Evolutionary conservation across 495 filamentous ascomycete species (phyloP).

Genomic region (Penicillium nucicola): DNA sequence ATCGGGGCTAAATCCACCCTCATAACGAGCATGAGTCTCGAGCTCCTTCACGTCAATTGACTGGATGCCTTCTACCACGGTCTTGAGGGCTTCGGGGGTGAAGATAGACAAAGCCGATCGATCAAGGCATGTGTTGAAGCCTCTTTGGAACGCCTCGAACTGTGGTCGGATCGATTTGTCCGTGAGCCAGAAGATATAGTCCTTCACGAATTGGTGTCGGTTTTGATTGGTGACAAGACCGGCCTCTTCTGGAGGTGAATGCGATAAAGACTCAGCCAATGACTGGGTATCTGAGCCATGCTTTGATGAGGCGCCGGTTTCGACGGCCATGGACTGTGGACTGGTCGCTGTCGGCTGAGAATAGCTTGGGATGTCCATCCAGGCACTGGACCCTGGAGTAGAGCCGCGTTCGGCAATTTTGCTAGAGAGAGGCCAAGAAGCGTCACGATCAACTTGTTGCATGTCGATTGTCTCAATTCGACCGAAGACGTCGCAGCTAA

Average conservation of each 20-base stretch:
- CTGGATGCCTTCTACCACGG: conserved; percentile 75
- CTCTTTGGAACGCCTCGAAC: conserved; percentile 73
- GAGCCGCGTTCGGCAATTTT: not conserved
- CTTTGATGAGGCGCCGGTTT: conserved; percentile 9
- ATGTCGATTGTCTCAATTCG: conserved; percentile 54
- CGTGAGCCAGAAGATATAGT: conserved; percentile 85
- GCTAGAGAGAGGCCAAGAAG: conserved; percentile 32
- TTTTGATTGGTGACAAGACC: conserved; percentile 69
- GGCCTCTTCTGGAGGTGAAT: conserved; percentile 30
- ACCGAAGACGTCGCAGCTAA: conserved; percentile 71
- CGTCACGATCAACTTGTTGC: conserved; percentile 38
- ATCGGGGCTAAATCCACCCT: conserved; percentile 66
- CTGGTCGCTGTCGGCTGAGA: conserved; percentile 15
- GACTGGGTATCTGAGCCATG: conserved; percentile 18
- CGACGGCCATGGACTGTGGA: conserved; percentile 24
- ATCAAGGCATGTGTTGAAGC: conserved; percentile 77
- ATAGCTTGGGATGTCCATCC: conserved; percentile 24
- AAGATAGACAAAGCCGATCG: conserved; percentile 67
- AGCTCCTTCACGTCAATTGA: conserved; percentile 73
- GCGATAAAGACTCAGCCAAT: conserved; percentile 8
- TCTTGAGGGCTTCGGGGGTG: conserved; percentile 65
- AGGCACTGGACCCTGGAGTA: conserved; percentile 15
- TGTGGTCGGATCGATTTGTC: conserved; percentile 73
- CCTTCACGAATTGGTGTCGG: conserved; percentile 72
- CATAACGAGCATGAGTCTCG: conserved; percentile 66